Evolutionary conservation across 2,329 filamentous ascomycete genomes (phyloP).

Genomic region (Ceratocystis smalleyi): DNA sequence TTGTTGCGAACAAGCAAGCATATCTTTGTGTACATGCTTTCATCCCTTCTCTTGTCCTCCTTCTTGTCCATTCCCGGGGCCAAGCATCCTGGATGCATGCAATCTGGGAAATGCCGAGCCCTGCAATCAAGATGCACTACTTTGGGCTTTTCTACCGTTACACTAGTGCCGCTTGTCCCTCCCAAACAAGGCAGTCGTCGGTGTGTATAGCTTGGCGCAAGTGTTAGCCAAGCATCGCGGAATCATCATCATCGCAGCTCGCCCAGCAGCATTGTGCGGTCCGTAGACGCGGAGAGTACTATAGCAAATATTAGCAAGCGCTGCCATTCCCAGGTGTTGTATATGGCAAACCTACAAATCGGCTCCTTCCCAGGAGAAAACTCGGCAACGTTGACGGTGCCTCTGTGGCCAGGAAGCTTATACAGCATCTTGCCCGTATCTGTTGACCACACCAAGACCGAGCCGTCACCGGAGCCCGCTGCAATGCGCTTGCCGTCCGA

Average conservation of each 20-base stretch:
- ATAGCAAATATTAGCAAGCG: conserved; percentile 25
- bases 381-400: conserved; percentile 85
- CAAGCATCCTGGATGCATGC: background rate
- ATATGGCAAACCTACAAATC: conserved; percentile 52
- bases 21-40: background rate
- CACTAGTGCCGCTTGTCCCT: background rate
- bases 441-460: conserved; percentile 78
- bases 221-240: background rate
- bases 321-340: background rate
- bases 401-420: conserved; percentile 90
- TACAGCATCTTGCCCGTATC: conserved; percentile 82
- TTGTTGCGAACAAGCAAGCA: background rate
- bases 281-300: conserved; percentile 86
- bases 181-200: background rate
- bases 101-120: background rate
- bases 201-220: background rate
- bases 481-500: conserved; percentile 71
- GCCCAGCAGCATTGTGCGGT: conserved; percentile 68
- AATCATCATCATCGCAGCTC: conserved; percentile 37
- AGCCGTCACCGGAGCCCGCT: conserved; percentile 78
- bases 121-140: background rate
- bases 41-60: background rate
- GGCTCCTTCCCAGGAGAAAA: conserved; percentile 76
- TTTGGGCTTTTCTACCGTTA: background rate
- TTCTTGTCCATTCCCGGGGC: background rate